phyloP scores from a whole-genome alignment of 2,329 filamentous ascomycete species.

The Trichoderma afroharzianum region DNA sequence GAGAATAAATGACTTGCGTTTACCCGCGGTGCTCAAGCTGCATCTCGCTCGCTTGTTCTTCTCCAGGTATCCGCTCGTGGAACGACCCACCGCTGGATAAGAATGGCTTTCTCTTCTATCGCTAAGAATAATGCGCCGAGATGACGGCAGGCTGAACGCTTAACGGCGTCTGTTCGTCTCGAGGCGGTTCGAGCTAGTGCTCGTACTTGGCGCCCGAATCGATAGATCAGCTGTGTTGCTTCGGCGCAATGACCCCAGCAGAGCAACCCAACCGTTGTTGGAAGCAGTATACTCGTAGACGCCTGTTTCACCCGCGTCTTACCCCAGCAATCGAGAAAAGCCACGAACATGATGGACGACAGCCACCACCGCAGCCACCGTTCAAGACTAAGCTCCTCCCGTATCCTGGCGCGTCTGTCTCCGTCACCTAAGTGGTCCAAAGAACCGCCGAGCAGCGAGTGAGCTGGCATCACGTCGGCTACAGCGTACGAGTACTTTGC shows the following conservation, averaged over 20 bases:
- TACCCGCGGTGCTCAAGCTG: background rate
- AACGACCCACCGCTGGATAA: background rate
- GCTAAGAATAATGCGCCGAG: background rate
- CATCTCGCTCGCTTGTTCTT: conserved; percentile 5
- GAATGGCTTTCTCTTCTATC: background rate
- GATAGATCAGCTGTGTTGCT: background rate
- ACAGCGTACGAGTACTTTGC: background rate
- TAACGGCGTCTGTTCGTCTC: background rate
- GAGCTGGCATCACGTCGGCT: background rate
- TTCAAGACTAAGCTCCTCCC: conserved; percentile 4
- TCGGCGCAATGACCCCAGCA: background rate
- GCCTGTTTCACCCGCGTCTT: background rate
- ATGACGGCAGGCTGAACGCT: background rate
- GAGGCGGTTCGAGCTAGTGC: background rate
- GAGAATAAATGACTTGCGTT: background rate
- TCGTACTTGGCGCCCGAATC: background rate
- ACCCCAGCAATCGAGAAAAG: background rate
- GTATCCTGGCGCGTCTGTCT: conserved; percentile 1
- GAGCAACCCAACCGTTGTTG: background rate
- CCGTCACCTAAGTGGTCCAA: background rate
- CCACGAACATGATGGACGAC: background rate
- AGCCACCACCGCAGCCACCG: background rate
- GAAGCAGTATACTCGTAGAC: background rate
- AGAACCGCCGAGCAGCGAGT: background rate
- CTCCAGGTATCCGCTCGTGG: background rate